phyloP scores from a whole-genome alignment of 306 rosid genomes.

The Lotus japonicus region DNA sequence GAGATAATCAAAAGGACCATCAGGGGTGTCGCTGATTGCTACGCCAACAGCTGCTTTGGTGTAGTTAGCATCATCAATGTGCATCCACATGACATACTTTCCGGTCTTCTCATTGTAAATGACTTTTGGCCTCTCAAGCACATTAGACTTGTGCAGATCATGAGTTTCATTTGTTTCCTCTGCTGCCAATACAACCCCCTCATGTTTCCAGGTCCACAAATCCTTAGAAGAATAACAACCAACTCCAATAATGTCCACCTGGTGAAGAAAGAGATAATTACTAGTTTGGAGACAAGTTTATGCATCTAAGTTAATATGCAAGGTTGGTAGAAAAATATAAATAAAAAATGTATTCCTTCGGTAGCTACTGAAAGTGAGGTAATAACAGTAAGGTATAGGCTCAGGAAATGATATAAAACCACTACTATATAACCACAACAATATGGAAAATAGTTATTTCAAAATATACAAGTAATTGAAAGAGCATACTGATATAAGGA shows the following conservation, averaged over 20 bases:
- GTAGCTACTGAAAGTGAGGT: background rate
- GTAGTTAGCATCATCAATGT: constrained; percentile 86
- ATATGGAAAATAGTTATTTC: background rate
- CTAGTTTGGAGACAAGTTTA: background rate
- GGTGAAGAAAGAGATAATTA: constrained; percentile 16
- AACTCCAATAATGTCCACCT: constrained; percentile 97
- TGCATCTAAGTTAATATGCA: constrained; percentile 9
- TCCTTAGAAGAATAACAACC: constrained; percentile 97
- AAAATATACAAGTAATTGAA: background rate
- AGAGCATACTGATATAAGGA: background rate
- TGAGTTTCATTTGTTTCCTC: constrained; percentile 80
- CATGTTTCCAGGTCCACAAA: constrained; percentile 94
- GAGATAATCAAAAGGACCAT: constrained; percentile 81
- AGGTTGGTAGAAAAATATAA: background rate
- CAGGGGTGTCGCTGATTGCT: constrained; percentile 73
- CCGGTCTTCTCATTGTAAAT: constrained; percentile 73
- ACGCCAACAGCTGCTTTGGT: constrained; percentile 87
- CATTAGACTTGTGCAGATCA: constrained; percentile 84
- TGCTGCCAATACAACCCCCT: constrained; percentile 84
- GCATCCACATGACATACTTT: constrained; percentile 99
- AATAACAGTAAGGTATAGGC: background rate
- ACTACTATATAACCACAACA: background rate
- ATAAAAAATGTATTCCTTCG: background rate
- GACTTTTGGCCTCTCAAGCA: constrained; percentile 95
- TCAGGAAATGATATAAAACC: background rate